Conservation (phyloP, 371 early-diverging fungal genomes). For the Mucor racemosus region DNA sequence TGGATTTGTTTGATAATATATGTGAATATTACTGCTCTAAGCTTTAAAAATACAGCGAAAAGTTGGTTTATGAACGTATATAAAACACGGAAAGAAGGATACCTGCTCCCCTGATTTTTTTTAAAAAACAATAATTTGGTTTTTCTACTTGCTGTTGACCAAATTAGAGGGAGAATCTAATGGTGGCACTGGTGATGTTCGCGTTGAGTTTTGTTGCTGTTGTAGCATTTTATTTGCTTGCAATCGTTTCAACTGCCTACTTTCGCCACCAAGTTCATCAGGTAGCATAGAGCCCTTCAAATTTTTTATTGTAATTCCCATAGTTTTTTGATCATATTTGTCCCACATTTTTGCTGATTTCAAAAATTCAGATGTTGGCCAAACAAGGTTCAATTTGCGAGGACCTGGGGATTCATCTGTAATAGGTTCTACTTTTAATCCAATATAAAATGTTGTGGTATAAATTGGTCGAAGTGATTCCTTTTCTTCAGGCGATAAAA, state of each 20-base stretch:
- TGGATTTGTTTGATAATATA: background rate
- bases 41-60: background rate
- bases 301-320: conserved; percentile 62
- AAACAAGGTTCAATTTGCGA: conserved; percentile 69
- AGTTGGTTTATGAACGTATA: background rate
- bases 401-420: conserved; percentile 51
- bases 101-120: background rate
- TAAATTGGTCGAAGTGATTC: conserved; percentile 41
- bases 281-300: conserved; percentile 21
- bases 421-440: conserved; percentile 51
- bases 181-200: background rate
- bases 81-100: conserved; percentile 7
- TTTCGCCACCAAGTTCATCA: background rate
- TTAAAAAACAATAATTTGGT: background rate
- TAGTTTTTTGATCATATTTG: conserved; percentile 64
- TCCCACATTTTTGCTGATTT: conserved; percentile 79
- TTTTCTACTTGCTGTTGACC: background rate
- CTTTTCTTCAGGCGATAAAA: conserved; percentile 37
- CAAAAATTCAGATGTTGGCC: conserved; percentile 80
- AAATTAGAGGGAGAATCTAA: background rate
- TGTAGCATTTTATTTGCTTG: background rate
- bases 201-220: background rate
- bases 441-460: conserved; percentile 88
- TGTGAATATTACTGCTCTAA: conserved; percentile 4
- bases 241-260: background rate